Percentiles rank a stretch among this genome's conserved stretches.
Conservation (phyloP, 768 basidiomycete species). For the Phlebiopsis flavidoalba region DNA sequence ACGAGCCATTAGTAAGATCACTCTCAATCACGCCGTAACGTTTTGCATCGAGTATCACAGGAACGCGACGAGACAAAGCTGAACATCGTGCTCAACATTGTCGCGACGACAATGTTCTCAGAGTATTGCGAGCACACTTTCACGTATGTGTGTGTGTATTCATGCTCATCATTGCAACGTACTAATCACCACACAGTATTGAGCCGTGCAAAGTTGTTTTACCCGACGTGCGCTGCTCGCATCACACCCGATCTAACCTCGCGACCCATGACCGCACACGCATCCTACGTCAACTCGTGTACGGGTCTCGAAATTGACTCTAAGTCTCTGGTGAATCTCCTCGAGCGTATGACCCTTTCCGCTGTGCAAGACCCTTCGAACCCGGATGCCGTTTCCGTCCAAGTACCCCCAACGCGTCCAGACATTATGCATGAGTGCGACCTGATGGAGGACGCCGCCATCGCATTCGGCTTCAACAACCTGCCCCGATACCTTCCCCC, state of each 20-base stretch:
- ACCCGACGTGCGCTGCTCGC: conserved; percentile 66
- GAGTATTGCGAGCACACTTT: conserved; percentile 92
- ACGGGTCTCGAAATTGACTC: conserved; percentile 76
- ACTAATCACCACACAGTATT: conserved; percentile 46
- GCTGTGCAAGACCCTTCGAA: conserved; percentile 48
- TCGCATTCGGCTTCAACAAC: conserved; percentile 98
- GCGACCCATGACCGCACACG: conserved; percentile 64
- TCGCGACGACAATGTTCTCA: conserved; percentile 89
- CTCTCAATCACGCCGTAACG: conserved; percentile 84
- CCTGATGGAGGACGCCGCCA: conserved; percentile 96
- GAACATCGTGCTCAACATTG: conserved; percentile 91
- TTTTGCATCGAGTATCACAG: conserved; percentile 97
- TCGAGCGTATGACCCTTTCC: conserved; percentile 79
- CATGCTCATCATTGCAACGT: neutral
- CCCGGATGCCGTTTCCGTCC: conserved; percentile 65
- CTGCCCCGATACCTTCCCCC: conserved; percentile 87
- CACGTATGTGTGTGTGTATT: conserved; percentile 58
- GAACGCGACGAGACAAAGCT: conserved; percentile 96
- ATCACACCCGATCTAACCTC: conserved; percentile 82
- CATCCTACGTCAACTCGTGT: conserved; percentile 94
- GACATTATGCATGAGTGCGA: conserved; percentile 99
- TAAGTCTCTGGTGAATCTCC: conserved; percentile 61
- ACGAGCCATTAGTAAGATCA: conserved; percentile 96
- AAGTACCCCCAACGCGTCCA: conserved; percentile 91
- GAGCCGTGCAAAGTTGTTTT: conserved; percentile 87